Evolutionary conservation across 306 rosid genomes (phyloP).

Genomic region (Pyrus betulifolia): DNA sequence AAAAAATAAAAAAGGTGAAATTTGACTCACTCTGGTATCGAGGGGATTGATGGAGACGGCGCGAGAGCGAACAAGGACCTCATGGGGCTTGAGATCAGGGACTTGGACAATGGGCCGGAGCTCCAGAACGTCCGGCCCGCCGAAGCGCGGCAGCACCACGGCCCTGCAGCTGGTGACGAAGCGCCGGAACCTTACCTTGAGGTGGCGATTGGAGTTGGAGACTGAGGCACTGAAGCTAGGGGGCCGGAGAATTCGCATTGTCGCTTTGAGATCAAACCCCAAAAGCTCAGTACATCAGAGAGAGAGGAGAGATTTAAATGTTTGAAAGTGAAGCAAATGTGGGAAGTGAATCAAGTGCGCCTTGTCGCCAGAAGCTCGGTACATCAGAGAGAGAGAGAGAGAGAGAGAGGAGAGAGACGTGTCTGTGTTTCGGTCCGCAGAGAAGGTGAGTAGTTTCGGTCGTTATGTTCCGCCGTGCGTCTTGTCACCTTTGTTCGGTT

Average conservation of each 20-base stretch:
- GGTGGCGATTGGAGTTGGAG: neutral
- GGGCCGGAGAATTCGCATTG: slow-evolving; percentile 30
- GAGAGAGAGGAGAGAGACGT: slow-evolving; percentile 30
- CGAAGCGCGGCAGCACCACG: slow-evolving; percentile 64
- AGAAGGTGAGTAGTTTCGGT: neutral
- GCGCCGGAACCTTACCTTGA: slow-evolving; percentile 18
- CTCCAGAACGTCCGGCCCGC: slow-evolving; percentile 65
- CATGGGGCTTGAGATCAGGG: slow-evolving; percentile 55
- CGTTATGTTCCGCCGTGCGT: neutral
- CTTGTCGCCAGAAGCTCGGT: too few relatives aligned
- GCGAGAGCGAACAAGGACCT: slow-evolving; percentile 50
- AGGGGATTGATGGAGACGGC: slow-evolving; percentile 86
- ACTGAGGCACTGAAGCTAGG: neutral
- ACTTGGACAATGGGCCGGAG: slow-evolving; percentile 39
- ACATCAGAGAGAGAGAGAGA: too few relatives aligned
- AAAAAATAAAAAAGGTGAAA: neutral
- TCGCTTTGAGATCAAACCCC: neutral
- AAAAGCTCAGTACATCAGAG: neutral
- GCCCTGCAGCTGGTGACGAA: slow-evolving; percentile 59
- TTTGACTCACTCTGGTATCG: slow-evolving; percentile 61
- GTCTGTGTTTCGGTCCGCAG: slow-evolving; percentile 50
- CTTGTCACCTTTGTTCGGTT: neutral
- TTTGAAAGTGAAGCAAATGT: neutral
- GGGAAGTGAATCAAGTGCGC: neutral
- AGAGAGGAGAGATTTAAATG: neutral